These are phyloP conservation scores for Auriculariales sp. DNA, from an alignment of 768 basidiomycete genomes.

Conservation along the genomic window DNA sequence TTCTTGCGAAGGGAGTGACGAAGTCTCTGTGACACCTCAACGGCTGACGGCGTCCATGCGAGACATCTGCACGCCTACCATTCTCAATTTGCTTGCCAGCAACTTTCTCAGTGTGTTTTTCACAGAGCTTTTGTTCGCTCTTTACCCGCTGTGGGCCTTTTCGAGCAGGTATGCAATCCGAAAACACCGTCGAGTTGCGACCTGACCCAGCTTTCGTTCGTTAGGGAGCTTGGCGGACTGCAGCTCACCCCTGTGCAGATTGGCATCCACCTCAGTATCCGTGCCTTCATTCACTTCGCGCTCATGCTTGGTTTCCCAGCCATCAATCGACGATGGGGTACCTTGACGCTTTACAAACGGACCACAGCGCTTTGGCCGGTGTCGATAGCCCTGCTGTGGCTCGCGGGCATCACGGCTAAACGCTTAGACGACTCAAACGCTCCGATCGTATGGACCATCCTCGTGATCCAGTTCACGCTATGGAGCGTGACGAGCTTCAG, in stretches of 20 bases:
- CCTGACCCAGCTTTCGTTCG: too few relatives aligned
- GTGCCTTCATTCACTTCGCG: constrained; percentile 5
- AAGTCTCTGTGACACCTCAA: background rate
- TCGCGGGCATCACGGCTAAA: constrained; percentile 4
- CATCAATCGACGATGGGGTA: constrained; percentile 3
- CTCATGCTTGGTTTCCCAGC: constrained; percentile 2
- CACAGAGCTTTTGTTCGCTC: background rate
- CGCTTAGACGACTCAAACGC: background rate
- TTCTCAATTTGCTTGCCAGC: background rate
- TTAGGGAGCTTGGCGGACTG: constrained; percentile 7
- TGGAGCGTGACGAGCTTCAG: constrained; percentile 4
- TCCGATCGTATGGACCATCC: background rate
- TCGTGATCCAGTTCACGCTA: constrained; percentile 4
- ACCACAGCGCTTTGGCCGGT: constrained; percentile 5
- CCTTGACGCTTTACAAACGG: constrained; percentile 2
- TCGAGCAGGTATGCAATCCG: too few relatives aligned
- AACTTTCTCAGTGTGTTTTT: background rate
- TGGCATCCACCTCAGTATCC: constrained; percentile 6
- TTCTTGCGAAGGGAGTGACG: background rate
- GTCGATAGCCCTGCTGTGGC: background rate
- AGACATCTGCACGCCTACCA: background rate
- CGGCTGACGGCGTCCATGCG: background rate
- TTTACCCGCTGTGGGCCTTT: background rate
- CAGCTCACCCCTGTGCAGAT: constrained; percentile 6
- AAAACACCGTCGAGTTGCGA: too few relatives aligned